Evolutionary conservation across 2,329 filamentous ascomycete species (phyloP), one percentile per base, ranked within the genome.

Genomic region (Juglanconis oblonga): DNA sequence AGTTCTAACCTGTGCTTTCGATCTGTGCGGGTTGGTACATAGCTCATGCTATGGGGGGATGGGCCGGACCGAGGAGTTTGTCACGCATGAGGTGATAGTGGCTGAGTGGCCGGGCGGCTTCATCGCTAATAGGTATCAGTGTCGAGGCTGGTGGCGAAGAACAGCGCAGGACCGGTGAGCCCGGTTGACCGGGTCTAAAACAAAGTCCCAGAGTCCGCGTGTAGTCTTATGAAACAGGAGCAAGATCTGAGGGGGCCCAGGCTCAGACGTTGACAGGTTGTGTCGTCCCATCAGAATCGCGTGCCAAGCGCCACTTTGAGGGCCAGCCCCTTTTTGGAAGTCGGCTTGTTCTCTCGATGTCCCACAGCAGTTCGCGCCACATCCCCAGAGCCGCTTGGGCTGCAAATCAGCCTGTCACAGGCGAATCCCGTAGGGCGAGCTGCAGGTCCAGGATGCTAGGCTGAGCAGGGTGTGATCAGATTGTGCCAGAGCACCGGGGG

Each of bases 401-500:
- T 29, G 47, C 56, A 44, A 53, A 56, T 14, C 51, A 48, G 10
- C 42, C 32, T 29, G 45, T 35, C 6, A 59, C 52, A 62, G 60
- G 60, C 60, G 57, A 62, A 35, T 60, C 40, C 61, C 61, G 53
- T 62, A 57, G 49, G 57, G 61, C 61, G 57, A 48, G 50, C 57
- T 62, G 59, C 55, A 58, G 52, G 17, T 52, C 55, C 40, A 45
- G 55, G 55, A 31, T 51, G 13, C 42, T n/a, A 47, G n/a, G 9
- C 36, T 13, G 42, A n/a, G 29, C 47, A 49, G 51, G 36, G 24
- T 54, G 31, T 13, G 24, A 35, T 51, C 32, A 31, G 42, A 31
- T 14, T 44, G 52, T 55, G 52, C 52, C 32, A 45, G 17, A 47
- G 32, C 52, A 40, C 57, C 35, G 61, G 58, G 54, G 61, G 61